These are phyloP conservation scores for Paspalum notatum DNA, from an alignment of 176 grass and related monocot species.

Conservation along the genomic window DNA sequence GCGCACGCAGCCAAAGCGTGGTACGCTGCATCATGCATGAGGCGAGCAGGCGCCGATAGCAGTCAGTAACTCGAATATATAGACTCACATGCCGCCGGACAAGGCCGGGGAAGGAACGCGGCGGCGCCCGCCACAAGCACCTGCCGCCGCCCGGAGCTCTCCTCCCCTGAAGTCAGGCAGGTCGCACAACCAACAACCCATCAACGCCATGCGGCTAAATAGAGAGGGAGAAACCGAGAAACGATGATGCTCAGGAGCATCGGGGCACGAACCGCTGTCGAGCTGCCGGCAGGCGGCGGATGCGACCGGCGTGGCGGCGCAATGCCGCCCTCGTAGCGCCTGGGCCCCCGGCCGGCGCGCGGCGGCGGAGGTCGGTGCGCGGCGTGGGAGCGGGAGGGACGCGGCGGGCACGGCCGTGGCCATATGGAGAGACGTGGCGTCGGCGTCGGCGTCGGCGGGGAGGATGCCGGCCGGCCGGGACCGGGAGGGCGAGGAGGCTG, in stretches of 20 bases:
- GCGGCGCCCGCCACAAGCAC: conserved; percentile 62
- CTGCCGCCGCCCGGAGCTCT: conserved; percentile 49
- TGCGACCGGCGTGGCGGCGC: conserved; percentile 6
- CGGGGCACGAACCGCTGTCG: conserved; percentile 17
- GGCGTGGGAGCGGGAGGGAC: conserved; percentile 23
- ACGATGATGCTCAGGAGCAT: not conserved
- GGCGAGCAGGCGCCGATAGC: not conserved
- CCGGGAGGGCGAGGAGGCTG: too few relatives aligned
- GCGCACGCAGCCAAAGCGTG: not conserved
- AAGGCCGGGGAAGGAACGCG: conserved; percentile 45
- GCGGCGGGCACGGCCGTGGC: conserved; percentile 38
- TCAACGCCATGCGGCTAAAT: not conserved
- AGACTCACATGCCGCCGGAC: conserved; percentile 70
- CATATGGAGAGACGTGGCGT: too few relatives aligned
- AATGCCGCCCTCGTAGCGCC: conserved; percentile 33
- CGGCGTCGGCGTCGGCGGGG: not conserved
- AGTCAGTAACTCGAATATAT: not conserved
- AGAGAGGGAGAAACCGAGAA: not conserved
- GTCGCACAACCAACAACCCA: not conserved
- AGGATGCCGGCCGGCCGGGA: too few relatives aligned
- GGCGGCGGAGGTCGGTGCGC: not conserved
- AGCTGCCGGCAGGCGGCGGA: conserved; percentile 21
- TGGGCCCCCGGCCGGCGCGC: not conserved
- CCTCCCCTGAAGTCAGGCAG: conserved; percentile 25
- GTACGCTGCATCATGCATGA: not conserved